Conservation (phyloP, 345 rosid species). For the Corymbia maculata region DNA sequence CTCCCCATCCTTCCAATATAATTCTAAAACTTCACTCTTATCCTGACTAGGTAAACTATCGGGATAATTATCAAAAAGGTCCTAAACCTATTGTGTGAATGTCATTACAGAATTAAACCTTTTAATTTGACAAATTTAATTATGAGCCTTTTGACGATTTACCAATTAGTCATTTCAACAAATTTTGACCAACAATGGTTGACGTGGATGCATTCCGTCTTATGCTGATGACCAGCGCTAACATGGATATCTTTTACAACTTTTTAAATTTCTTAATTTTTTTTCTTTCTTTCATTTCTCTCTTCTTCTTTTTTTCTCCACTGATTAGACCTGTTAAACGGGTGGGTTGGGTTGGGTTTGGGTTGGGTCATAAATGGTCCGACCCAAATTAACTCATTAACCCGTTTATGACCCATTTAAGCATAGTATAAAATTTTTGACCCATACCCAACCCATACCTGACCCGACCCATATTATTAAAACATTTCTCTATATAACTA, state of each 20-base stretch:
- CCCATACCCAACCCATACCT: too few relatives aligned
- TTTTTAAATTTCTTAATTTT: not conserved
- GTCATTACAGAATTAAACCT: not conserved
- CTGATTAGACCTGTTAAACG: too few relatives aligned
- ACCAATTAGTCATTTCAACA: not conserved
- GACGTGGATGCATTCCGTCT: accelerated
- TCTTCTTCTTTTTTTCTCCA: not conserved
- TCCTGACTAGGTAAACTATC: not conserved
- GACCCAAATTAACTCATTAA: too few relatives aligned
- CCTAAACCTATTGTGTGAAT: not conserved
- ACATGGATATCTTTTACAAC: not conserved
- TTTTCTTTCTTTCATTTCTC: not conserved
- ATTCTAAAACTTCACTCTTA: not conserved
- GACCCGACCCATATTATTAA: too few relatives aligned
- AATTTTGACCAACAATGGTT: not conserved
- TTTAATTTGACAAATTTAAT: not conserved
- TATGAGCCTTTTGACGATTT: not conserved
- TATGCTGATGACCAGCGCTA: accelerated
- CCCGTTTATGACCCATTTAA: too few relatives aligned
- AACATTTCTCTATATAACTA: too few relatives aligned
- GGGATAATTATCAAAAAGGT: not conserved
- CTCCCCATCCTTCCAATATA: not conserved
- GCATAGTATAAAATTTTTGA: too few relatives aligned
- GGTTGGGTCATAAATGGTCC: too few relatives aligned
- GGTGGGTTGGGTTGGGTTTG: too few relatives aligned